Evolutionary conservation across 495 filamentous ascomycete genomes (phyloP).

Genomic region (Clohesyomyces aquaticus): DNA sequence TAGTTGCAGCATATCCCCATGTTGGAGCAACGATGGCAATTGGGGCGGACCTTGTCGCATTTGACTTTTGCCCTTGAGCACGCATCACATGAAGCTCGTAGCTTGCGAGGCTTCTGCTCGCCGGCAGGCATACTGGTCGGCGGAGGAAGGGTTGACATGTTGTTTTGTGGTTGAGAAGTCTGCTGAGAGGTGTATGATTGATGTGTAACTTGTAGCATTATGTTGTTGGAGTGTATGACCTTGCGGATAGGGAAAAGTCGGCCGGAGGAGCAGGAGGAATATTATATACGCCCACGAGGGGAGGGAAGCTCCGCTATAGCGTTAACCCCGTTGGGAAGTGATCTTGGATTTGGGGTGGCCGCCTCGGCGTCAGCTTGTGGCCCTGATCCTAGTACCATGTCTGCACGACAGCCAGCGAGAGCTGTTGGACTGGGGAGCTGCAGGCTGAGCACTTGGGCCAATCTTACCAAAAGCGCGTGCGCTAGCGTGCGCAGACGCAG

Average conservation of each 20-base stretch:
- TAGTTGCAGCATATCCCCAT: conserved; percentile 43
- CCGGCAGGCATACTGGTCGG: conserved; percentile 20
- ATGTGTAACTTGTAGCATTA: conserved; percentile 36
- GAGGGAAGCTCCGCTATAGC: conserved; percentile 3
- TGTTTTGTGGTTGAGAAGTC: conserved; percentile 19
- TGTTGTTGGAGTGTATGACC: conserved; percentile 12
- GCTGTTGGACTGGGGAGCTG: conserved; percentile 1
- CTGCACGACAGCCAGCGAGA: conserved; percentile 15
- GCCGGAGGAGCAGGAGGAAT: conserved; percentile 22
- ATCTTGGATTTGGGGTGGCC: conserved; percentile 6
- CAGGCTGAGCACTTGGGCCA: neutral
- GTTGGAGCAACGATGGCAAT: conserved; percentile 39
- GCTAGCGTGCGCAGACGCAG: neutral
- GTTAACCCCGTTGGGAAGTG: conserved; percentile 18
- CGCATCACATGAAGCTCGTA: conserved; percentile 39
- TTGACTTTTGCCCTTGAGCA: conserved; percentile 40
- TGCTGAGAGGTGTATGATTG: conserved; percentile 22
- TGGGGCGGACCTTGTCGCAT: conserved; percentile 39
- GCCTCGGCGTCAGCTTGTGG: conserved; percentile 11
- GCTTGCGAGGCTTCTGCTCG: conserved; percentile 39
- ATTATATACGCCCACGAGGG: conserved; percentile 33
- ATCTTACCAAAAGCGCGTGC: neutral
- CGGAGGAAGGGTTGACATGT: conserved; percentile 23
- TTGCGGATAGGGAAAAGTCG: conserved; percentile 12
- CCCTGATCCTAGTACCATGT: conserved; percentile 4